Base-by-base conservation (phyloP, 179 eudicot genomes). In the Gypsophila paniculata region DNA sequence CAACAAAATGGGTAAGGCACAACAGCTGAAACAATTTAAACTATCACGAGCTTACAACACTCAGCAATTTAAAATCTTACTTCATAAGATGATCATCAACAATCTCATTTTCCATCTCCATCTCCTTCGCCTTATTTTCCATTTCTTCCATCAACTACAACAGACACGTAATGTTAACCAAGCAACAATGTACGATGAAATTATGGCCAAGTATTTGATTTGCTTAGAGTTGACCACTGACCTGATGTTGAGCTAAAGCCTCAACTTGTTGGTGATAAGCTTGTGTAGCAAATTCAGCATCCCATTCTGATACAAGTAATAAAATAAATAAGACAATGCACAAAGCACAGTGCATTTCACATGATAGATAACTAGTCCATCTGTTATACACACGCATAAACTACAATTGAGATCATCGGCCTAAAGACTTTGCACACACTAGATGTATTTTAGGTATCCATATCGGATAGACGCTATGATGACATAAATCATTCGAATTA, bases 241-340 rank as follows among this genome's bases (percentile, higher is more conserved):
- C 99, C 96, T 92, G 95, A 82, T 90, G 92, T 73, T 88, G 89
- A 66, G 99, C 87, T 82, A 95, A 87, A 59, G 84, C 89, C 86
- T 95, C 96, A 73, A 95, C 98, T 81, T 92, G 88, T 75, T 92
- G 96, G 74, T 89, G 83, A 81, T 95, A 95, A 61, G 83, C 96
- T 82, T 92, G 88, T 72, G 99, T 95, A 74, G 99, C 99, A 82
- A 85, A 87, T 75, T 92, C 99, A 66, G 96, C 85, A 86, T 95
- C 96, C 99, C 99, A 95, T 19, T 87, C 99, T 95, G 81, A 65
- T 46, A 49, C 32, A 68, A 57, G 60, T 22, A 44, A 42, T 12
- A 51, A 58, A 65, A 68, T 23, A 42, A 51, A 42, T 61, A 74
- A 60, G 1, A 2, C 11, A 42, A 59, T 38, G 42, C 26, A 18